Base-by-base conservation (phyloP, 2,329 filamentous ascomycete genomes). In the Aspergillus oerlinghausenensis region DNA sequence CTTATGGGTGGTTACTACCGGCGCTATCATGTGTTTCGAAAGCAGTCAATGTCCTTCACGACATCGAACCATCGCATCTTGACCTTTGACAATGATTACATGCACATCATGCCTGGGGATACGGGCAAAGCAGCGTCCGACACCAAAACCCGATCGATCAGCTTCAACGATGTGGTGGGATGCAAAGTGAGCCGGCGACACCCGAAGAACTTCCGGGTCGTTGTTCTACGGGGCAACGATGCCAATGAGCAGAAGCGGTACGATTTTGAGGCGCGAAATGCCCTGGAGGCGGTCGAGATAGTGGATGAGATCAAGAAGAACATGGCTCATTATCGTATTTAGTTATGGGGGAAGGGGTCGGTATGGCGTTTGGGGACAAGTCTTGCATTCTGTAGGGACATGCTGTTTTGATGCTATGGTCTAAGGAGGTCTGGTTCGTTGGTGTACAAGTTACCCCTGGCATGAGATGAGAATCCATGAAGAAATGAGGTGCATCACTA, bases 131-230 rank as follows among this genome's bases (percentile, higher is more conserved):
- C 80, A 4, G 69, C 76, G 4, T 80, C 79, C 52, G 78, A 80
- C 51, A 75, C 74, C 26, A 85, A 84, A 65, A 82, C 80, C 6
- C 85, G 83, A 8, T 85, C 84, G 23, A 83, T 88, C 55, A 83
- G 83, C 54, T 87, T 87, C 71, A 81, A 77, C 55, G 81, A 81
- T 53, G 82, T 88, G n/a, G 80, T 87, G 0, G 84, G 84, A 1
- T 85, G 82, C 60, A 88, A 88, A 67, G 83, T 87, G 50, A 84
- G 81, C 64, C 79, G 84, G 58, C 81, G 84, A 59, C 85, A 88
- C 67, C 82, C 84, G 8, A 84, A 84, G 71, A 84, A 83, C 65
- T 84, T 88, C 63, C 74, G 84, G 25, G 80, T 87, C 9, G 75
- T 86, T 45, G 83, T 87, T 19, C 82, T 84, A 55, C 77, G 82